Conservation (phyloP, 805 yeast species). For the Kregervanrija fluxuum region DNA sequence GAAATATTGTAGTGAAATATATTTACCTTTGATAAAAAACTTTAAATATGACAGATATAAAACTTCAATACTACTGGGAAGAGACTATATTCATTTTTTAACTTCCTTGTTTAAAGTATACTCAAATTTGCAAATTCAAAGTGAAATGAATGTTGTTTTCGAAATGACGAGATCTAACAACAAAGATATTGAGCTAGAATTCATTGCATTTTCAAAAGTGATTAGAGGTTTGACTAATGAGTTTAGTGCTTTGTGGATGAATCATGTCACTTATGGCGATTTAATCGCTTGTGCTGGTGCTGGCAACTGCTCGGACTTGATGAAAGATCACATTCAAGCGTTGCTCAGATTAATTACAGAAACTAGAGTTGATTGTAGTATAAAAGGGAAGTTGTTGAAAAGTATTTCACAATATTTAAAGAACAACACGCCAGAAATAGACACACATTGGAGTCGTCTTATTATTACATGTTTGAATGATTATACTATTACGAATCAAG, state of each 20-base stretch:
- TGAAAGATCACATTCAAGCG: constrained; percentile 12
- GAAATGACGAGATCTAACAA: constrained; percentile 21
- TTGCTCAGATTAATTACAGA: constrained; percentile 25
- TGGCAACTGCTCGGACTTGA: background rate
- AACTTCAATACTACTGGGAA: constrained; percentile 19
- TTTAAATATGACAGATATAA: no score
- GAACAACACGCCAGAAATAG: no score
- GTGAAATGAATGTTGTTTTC: constrained; percentile 19
- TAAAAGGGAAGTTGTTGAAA: constrained; percentile 11
- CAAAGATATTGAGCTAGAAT: constrained; percentile 20
- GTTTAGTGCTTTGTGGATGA: constrained; percentile 25
- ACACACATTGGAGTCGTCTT: no score
- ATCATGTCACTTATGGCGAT: no score
- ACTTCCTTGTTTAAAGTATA: constrained; percentile 4
- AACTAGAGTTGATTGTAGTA: constrained; percentile 21
- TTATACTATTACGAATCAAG: constrained; percentile 71
- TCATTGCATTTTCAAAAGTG: constrained; percentile 22
- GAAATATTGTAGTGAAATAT: no score
- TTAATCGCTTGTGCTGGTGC: no score
- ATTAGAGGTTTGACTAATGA: constrained; percentile 10
- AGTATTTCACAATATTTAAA: no score
- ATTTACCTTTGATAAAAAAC: no score
- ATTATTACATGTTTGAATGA: constrained; percentile 43
- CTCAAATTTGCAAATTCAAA: constrained; percentile 7
- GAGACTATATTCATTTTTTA: constrained; percentile 27